These are phyloP conservation scores for Dryadomyces quercivorus DNA, from an alignment of 2,329 filamentous ascomycete genomes.

Conservation along the genomic window DNA sequence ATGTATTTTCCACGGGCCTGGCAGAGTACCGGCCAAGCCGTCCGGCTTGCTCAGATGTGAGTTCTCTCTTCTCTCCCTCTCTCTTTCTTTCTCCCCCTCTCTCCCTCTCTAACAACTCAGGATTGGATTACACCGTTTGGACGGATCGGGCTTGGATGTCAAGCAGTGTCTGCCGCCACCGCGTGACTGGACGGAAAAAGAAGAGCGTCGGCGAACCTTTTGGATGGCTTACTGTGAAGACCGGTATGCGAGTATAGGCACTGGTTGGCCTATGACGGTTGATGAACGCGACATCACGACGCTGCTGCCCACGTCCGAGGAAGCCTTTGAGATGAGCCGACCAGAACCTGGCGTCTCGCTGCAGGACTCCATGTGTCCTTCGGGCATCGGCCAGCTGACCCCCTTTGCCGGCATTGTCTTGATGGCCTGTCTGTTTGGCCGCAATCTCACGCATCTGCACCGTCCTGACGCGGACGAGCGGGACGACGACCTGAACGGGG, in stretches of 20 bases:
- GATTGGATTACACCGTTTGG: slow-evolving; percentile 83
- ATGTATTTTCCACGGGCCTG: slow-evolving; percentile 96
- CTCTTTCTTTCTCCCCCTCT: not conserved
- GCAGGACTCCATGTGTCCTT: slow-evolving; percentile 53
- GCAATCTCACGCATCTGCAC: slow-evolving; percentile 83
- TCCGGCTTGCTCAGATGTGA: slow-evolving; percentile 74
- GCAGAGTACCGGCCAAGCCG: slow-evolving; percentile 76
- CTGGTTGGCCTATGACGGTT: slow-evolving; percentile 91
- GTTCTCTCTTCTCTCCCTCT: slow-evolving; percentile 14
- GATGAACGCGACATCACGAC: slow-evolving; percentile 88
- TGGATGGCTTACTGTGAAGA: slow-evolving; percentile 91
- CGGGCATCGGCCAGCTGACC: slow-evolving; percentile 63
- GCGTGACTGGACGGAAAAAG: slow-evolving; percentile 85
- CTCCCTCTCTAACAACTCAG: slow-evolving; percentile 30
- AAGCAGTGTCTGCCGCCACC: slow-evolving; percentile 83
- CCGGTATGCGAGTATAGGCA: slow-evolving; percentile 88
- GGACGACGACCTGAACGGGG: slow-evolving; percentile 79
- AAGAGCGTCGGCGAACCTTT: slow-evolving; percentile 84
- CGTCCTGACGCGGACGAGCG: slow-evolving; percentile 70
- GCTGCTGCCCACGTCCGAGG: slow-evolving; percentile 71
- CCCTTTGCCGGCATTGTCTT: slow-evolving; percentile 70
- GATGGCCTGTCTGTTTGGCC: slow-evolving; percentile 81
- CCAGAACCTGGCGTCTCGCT: slow-evolving; percentile 62
- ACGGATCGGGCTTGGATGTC: slow-evolving; percentile 72
- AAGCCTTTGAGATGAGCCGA: slow-evolving; percentile 71